phyloP scores from a whole-genome alignment of 139 green algal species.

The Chara braunii region DNA sequence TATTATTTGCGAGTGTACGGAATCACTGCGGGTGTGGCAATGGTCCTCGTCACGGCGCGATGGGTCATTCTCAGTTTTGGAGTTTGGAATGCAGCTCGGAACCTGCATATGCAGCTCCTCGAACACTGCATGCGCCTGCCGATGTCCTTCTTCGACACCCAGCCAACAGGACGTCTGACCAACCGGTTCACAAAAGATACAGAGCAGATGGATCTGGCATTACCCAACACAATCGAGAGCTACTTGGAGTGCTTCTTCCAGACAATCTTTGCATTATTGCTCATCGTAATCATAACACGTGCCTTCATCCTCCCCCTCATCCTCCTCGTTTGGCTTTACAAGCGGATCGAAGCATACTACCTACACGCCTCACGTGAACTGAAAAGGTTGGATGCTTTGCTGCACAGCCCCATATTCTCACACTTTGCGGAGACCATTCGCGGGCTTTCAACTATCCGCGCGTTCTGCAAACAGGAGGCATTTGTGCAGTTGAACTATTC shows the following conservation, averaged over 20 bases:
- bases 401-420: slow-evolving; percentile 72
- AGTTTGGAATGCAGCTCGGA: slow-evolving; percentile 18
- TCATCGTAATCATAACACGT: slow-evolving; percentile 36
- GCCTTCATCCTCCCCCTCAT: slow-evolving; percentile 34
- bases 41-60: slow-evolving; percentile 10
- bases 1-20: slow-evolving; percentile 32
- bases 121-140: slow-evolving; percentile 59
- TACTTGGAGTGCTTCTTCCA: slow-evolving; percentile 38
- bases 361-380: slow-evolving; percentile 56
- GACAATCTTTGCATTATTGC: slow-evolving; percentile 23
- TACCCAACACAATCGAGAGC: slow-evolving; percentile 28
- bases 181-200: slow-evolving; percentile 68
- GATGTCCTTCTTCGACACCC: slow-evolving; percentile 90
- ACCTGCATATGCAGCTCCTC: slow-evolving; percentile 40
- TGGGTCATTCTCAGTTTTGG: slow-evolving; percentile 6
- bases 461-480: slow-evolving; percentile 51
- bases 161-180: slow-evolving; percentile 77
- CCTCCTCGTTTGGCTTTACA: slow-evolving; percentile 38
- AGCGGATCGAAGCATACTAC: slow-evolving; percentile 34
- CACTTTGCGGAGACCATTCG: slow-evolving; percentile 47
- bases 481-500: slow-evolving; percentile 9
- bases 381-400: slow-evolving; percentile 82
- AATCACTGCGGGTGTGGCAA: neutral
- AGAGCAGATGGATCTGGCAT: slow-evolving; percentile 42
- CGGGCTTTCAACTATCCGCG: slow-evolving; percentile 85